Base-by-base conservation (phyloP, 2,329 filamentous ascomycete genomes). In the Mollisia scopiformis region DNA sequence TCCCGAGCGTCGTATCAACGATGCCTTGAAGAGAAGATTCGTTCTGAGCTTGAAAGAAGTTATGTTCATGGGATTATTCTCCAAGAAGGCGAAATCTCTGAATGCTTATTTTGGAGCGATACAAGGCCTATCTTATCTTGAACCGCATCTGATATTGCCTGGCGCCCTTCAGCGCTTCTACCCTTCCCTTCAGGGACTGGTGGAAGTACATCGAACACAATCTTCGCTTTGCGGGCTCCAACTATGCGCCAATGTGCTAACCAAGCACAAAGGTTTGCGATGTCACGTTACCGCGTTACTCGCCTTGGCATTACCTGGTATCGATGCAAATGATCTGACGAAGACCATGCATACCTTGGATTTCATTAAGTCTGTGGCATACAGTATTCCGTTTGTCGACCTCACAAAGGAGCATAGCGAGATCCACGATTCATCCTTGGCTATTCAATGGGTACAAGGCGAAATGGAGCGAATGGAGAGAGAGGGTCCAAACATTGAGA, bases 51-150 rank as follows among this genome's bases (percentile, higher is more conserved):
- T 99, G 65, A 89, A 89, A 66, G 95, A 99, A 67, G 94, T 97
- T 51, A 92, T 93, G 4, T 99, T 97, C 75, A 97, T 99, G 93
- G 95, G 95, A 28, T 89, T 99, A 53, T 99, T 97, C 75, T 91
- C 93, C 57, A 99, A 99, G 82, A 97, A 93, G 75, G 89, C 88
- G 59, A 93, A 93, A 53, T 89, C 95, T 2, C 93, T 97, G 73
- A 93, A 90, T 75, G 96, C 93, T 79, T 96, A 94, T 66, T 87
- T 97, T 66, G 93, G 91, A 53, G 92, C 94, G 1, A 81, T 99
- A 53, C 94, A 98, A 74, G 91, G 91, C 57, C 79, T 99, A 57
- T 91, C 95, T 2, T 97, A 90, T 70, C 81, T 99, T 49, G 94
- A 99, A 74, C 96, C 95, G 0, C 88, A 92, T 68, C 81, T 98